Evolutionary conservation across 768 basidiomycete species (phyloP), one percentile per base, ranked within the genome.

Genomic region (Amanita brunnescens): DNA sequence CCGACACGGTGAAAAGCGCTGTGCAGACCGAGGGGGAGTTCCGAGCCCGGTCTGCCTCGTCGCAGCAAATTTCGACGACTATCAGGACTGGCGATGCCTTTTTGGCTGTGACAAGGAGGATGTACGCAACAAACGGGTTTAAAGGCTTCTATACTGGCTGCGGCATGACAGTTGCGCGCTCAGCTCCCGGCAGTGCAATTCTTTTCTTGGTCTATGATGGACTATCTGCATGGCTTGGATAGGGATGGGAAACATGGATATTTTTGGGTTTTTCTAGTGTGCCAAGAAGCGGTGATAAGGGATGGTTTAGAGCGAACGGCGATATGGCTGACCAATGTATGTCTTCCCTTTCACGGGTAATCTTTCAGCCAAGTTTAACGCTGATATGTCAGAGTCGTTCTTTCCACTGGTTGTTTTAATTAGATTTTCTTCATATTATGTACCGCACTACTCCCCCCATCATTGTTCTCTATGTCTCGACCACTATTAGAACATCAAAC

Each of bases 1-100:
- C 93, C 3, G 95, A 98, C 67, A 88, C 89, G 24, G 78, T 97
- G 59, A 98, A 98, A 75, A 89, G 86, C 55, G 78, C 91, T 52
- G 89, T 98, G 63, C 95, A 97, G 73, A 98, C 95, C 0, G 87
- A 86, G 64, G 87, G 88, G 48, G 94, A 96, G 66, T 73, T 95
- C 51, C 73, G 87, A 6, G 80, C 83, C 34, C 64, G 73, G 24
- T 67, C 68, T 16, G 49, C 48, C 10, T 58, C 64, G 13, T 54
- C 54, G 38, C 29, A 44, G 40, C 34, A 52, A 41, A 35, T 45
- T 40, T 14, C 32, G n/a, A 30, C 43, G 13, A 0, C 32, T 42
- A 8, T 40, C 10, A 29, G 33, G 3, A 29, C 50, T 6, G 37
- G 24, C 18, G 26, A 29, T 68, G 59, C 79, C 62, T 71, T 86